Percentiles rank a stretch among this genome's conserved stretches.
Evolutionary conservation across 305 asterid species (phyloP).

Genomic region (Ajuga reptans): DNA sequence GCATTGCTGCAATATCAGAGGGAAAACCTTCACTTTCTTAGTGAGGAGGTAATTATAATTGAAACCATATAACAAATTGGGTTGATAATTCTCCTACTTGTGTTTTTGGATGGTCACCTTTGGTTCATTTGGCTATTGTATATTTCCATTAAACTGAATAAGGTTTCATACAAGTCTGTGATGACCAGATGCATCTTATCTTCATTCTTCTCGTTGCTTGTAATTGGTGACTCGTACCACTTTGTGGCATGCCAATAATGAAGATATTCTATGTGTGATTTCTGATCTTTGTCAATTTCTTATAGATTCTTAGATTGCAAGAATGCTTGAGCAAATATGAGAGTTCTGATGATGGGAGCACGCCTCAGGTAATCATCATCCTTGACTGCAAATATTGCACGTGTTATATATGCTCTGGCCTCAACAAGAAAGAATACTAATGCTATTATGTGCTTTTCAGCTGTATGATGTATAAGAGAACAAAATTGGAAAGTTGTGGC

Average conservation of each 20-base stretch:
- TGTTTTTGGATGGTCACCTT: background rate
- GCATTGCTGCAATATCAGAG: conserved; percentile 94
- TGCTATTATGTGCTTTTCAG: conserved; percentile 12
- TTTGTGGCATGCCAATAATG: conserved; percentile 6
- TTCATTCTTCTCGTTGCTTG: background rate
- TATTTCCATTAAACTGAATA: background rate
- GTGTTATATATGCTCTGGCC: conserved; percentile 6
- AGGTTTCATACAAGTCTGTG: conserved; percentile 13
- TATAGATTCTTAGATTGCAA: conserved; percentile 90
- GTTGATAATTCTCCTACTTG: conserved; percentile 1
- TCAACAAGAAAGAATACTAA: background rate
- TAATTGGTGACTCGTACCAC: conserved; percentile 10
- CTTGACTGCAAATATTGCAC: conserved; percentile 17
- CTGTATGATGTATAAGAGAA: background rate
- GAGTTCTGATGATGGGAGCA: conserved; percentile 74
- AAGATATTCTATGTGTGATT: conserved; percentile 12
- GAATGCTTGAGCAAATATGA: conserved; percentile 88
- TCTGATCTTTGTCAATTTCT: conserved; percentile 23
- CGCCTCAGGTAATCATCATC: conserved; percentile 72
- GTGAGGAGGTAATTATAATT: conserved; percentile 71
- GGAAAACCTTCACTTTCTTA: conserved; percentile 90
- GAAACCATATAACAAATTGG: background rate
- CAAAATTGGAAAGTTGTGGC: background rate
- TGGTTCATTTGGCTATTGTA: background rate
- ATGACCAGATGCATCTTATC: conserved; percentile 13